Evolutionary conservation across 495 filamentous ascomycete species (phyloP).

Genomic region (Aspergillus biplanus): DNA sequence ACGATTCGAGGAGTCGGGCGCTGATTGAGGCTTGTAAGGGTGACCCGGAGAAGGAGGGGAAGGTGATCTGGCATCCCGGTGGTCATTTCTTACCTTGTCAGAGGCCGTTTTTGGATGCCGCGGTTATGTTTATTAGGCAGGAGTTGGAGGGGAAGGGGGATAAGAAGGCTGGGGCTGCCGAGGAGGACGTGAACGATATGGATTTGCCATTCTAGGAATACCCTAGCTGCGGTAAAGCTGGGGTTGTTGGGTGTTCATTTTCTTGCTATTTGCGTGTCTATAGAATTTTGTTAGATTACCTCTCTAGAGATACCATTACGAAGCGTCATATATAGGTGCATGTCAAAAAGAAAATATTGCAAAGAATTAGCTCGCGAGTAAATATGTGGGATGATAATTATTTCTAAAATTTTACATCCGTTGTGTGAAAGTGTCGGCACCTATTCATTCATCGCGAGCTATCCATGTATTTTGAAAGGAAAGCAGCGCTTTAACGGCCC

Average conservation of each 20-base stretch:
- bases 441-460: constrained; percentile 17
- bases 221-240: no score
- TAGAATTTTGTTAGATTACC: constrained; percentile 1
- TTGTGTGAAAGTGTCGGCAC: constrained; percentile 20
- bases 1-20: constrained; percentile 66
- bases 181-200: constrained; percentile 65
- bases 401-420: constrained; percentile 41
- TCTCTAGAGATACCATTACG: background rate
- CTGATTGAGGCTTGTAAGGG: constrained; percentile 70
- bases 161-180: constrained; percentile 47
- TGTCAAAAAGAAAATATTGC: background rate
- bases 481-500: constrained; percentile 36
- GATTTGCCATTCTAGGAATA: constrained; percentile 61
- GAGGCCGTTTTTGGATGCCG: constrained; percentile 74
- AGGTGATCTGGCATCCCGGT: constrained; percentile 83
- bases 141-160: constrained; percentile 48
- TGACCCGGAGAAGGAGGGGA: constrained; percentile 53
- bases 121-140: constrained; percentile 75
- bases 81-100: constrained; percentile 89
- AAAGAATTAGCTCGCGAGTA: background rate
- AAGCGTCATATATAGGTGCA: background rate
- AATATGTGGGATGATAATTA: background rate
- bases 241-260: no score
- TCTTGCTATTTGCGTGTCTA: no score
- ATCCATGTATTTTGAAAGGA: constrained; percentile 7